Evolutionary conservation across 75 land plant species (phyloP), one percentile per base, ranked within the genome.

Genomic region (Cryptomeria japonica): DNA sequence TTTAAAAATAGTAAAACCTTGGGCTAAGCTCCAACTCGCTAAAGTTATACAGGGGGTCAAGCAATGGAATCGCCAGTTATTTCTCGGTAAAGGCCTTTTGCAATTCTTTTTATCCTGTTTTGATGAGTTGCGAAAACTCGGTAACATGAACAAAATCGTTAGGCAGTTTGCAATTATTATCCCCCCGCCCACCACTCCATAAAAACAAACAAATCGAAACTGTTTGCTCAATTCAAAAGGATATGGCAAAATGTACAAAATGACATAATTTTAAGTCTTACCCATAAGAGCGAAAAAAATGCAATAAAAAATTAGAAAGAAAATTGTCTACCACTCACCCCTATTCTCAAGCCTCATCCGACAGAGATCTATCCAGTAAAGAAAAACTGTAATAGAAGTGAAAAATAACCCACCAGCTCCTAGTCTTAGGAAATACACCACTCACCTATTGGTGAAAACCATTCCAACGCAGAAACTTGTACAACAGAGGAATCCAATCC

Each of bases 381-480:
- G 75, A 72, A 72, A 72, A 72, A 72, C 31, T 72, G 75, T 5
- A 18, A 58, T 58, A 28, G 11, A 72, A 72, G 8, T 80, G 28
- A 80, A 80, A 38, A 80, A 41, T 16, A 16, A 41, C 22, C 25
- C 9, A 42, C 25, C 47, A 80, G 42, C 28, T 41, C 42, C 42
- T 16, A 42, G 47, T 19, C 38, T 80, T 22, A 80, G 28, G 9
- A 22, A 80, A 3, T 80, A 41, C 44, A 18, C 47, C 83, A 28
- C 75, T 80, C 83, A 80, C 83, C 83, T 42, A 42, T 80, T 80
- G 83, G 83, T 80, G 46, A 80, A 80, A 80, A 80, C 42, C 83
- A 80, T 80, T 42, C 83, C 83, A 41, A 80, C 83, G 12, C 83
- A 80, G 13, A 80, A 80, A 42, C 83, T 80, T 80, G 83, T 44